Base-by-base conservation (phyloP, 495 filamentous ascomycete genomes). In the Durotheca rogersii region DNA sequence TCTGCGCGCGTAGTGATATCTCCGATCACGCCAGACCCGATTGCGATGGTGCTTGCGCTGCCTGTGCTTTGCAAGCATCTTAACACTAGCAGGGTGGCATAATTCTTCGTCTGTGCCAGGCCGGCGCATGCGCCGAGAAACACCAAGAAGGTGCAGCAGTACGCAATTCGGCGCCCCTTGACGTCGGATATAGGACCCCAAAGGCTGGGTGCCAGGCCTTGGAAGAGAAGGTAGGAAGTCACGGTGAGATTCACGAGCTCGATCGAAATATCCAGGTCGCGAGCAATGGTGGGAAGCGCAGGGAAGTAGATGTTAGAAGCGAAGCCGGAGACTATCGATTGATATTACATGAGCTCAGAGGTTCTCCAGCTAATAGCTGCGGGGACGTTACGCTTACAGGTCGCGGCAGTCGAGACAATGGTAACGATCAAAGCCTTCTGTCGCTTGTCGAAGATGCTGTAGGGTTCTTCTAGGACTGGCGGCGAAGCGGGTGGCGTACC, bases 301-400 rank as follows among this genome's bases (percentile, higher is more conserved):
- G 77, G 78, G 44, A 78, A 80, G 51, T 78, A 80, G 21, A 80
- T 75, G 64, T 78, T 79, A 4, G 72, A 75, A n/a, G 74, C 71
- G 50, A 79, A 78, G 0, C 71, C 71, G 3, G 76, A 80, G 47
- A 81, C 72, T 75, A 31, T 1, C n/a, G n/a, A n/a, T n/a, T n/a
- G n/a, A n/a, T n/a, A n/a, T n/a, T n/a, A n/a, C n/a, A n/a, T n/a
- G n/a, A n/a, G n/a, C n/a, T n/a, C n/a, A n/a, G n/a, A n/a, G n/a
- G n/a, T 21, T 2, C 6, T 30, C 61, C 49, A 56, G 41, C 34
- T 27, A 49, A 20, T 21, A 23, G 10, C 2, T 37, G 7, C 12
- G 3, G 7, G 6, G 9, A 14, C 38, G 2, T 15, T 45, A 18
- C 20, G 33, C 67, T 67, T 64, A 65, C 62, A 79, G 50, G 75